A percentile compares a stretch with the other conserved stretches of the same genome.
These are phyloP conservation scores for Fusarium napiforme DNA, from an alignment of 2,329 filamentous ascomycete species.

Conservation along the genomic window DNA sequence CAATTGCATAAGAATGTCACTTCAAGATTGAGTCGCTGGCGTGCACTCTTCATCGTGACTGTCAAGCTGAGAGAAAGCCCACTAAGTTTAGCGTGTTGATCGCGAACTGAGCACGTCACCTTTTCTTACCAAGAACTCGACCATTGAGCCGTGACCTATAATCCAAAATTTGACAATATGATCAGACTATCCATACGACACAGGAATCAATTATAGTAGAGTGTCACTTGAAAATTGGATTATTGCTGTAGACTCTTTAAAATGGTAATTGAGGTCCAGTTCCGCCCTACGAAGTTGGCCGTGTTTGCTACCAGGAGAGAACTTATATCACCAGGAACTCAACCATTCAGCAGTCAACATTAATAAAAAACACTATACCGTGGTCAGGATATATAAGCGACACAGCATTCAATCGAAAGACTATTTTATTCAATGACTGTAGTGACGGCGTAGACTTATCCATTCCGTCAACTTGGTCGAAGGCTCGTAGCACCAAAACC, in stretches of 20 bases:
- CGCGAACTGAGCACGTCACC: no score
- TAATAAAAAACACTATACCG: no score
- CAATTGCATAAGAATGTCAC: not conserved
- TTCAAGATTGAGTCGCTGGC: no score
- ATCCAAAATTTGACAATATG: not conserved
- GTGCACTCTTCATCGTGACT: no score
- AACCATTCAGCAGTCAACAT: no score
- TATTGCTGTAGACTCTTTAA: not conserved
- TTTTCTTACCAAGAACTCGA: no score
- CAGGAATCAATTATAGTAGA: no score
- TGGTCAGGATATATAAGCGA: not conserved
- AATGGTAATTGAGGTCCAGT: not conserved
- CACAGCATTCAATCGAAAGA: not conserved
- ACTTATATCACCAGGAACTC: not conserved
- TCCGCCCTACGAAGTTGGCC: no score
- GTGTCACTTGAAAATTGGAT: not conserved
- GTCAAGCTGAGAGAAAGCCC: no score
- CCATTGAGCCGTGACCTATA: not conserved
- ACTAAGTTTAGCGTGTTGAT: no score
- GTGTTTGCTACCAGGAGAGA: not conserved
- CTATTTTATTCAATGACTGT: not conserved
- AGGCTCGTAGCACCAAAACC: not conserved
- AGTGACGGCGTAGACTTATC: not conserved
- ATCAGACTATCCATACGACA: no score
- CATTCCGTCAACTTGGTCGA: not conserved